Conservation (phyloP, 2,329 filamentous ascomycete genomes). For the Ophiostoma populinum region DNA sequence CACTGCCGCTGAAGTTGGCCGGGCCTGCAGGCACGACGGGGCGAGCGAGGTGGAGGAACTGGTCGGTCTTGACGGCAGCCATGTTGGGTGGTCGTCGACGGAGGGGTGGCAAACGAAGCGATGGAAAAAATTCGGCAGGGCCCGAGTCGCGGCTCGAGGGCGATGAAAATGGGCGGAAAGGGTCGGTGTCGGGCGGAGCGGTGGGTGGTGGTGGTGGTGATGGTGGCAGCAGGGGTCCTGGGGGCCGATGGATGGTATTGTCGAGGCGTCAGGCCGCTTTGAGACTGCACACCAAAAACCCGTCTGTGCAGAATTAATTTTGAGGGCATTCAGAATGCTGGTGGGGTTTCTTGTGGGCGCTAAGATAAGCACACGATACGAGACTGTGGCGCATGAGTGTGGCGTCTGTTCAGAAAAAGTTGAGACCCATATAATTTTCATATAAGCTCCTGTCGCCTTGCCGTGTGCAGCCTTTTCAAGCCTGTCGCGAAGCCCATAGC, state of each 20-base stretch:
- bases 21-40: constrained; percentile 70
- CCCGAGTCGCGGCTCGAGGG: constrained; percentile 5
- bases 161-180: neutral
- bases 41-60: constrained; percentile 87
- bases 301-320: constrained; percentile 14
- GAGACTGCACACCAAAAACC: constrained; percentile 9
- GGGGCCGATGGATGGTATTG: constrained; percentile 5
- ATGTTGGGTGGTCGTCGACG: constrained; percentile 30
- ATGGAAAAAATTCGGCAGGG: constrained; percentile 9
- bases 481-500: neutral
- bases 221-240: constrained; percentile 1
- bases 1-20: constrained; percentile 65
- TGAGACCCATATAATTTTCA: constrained; percentile 1
- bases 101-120: no score
- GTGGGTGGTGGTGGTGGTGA: constrained; percentile 9
- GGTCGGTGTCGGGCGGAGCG: neutral
- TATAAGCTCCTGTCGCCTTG: constrained; percentile 5
- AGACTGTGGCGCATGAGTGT: constrained; percentile 5
- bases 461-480: constrained; percentile 7
- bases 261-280: constrained; percentile 7
- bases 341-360: constrained; percentile 29
- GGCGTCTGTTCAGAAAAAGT: constrained; percentile 3
- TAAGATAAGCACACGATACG: constrained; percentile 32
- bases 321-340: constrained; percentile 14
- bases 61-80: constrained; percentile 54